Conservation (phyloP, 768 basidiomycete species). For the Phaeolepiota aurea region DNA sequence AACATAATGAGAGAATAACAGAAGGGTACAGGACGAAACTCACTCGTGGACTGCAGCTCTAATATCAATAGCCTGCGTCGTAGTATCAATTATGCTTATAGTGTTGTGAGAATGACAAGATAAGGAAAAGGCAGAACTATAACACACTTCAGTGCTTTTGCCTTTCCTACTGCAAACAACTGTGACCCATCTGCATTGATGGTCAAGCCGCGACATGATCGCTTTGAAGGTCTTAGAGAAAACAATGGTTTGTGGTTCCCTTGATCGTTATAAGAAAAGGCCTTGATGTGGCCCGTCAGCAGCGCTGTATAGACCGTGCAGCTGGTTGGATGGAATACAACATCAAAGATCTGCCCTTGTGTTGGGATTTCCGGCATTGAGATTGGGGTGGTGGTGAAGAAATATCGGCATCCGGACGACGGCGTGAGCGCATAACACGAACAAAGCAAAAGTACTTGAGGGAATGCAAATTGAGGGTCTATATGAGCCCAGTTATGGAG, state of each 20-base stretch:
- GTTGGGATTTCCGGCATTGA: constrained; percentile 56
- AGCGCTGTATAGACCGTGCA: constrained; percentile 71
- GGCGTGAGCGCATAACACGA: too few relatives aligned
- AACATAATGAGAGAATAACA: constrained; percentile 18
- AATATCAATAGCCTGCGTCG: constrained; percentile 43
- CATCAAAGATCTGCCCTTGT: constrained; percentile 80
- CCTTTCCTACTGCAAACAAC: constrained; percentile 78
- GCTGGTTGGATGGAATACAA: constrained; percentile 74
- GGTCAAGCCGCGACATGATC: constrained; percentile 72
- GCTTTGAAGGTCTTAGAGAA: constrained; percentile 66
- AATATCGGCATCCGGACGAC: neutral
- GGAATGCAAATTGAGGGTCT: too few relatives aligned
- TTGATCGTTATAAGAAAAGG: constrained; percentile 70
- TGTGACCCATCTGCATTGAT: constrained; percentile 58
- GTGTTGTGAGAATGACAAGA: constrained; percentile 9
- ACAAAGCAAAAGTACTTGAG: neutral
- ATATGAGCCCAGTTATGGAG: too few relatives aligned
- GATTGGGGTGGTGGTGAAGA: constrained; percentile 1
- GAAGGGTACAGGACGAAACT: constrained; percentile 18
- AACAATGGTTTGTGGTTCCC: constrained; percentile 51
- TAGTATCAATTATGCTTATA: constrained; percentile 58
- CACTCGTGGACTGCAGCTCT: constrained; percentile 59
- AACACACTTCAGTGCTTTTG: constrained; percentile 69
- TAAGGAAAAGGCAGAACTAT: constrained; percentile 3
- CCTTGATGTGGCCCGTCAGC: constrained; percentile 77